Evolutionary conservation across 2,329 filamentous ascomycete species (phyloP).

Genomic region (Cytospora chrysosperma): DNA sequence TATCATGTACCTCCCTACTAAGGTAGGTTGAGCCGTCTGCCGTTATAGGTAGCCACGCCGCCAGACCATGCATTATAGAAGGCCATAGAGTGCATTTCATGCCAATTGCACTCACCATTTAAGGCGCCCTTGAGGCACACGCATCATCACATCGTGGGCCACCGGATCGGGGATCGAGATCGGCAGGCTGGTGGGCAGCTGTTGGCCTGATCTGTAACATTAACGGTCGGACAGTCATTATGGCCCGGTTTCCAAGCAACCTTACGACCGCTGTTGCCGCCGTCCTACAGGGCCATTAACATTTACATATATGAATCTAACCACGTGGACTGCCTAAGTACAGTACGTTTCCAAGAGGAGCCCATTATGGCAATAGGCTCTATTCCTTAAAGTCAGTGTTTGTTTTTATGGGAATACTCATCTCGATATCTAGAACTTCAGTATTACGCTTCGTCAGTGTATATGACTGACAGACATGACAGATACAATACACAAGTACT

Average conservation of each 20-base stretch:
- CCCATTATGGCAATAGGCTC: too few species aligned
- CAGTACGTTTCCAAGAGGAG: neutral
- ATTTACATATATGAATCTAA: too few species aligned
- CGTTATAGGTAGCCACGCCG: neutral
- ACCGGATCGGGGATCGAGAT: neutral
- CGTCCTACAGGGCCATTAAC: too few species aligned
- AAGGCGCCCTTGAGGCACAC: neutral
- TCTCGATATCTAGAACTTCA: too few species aligned
- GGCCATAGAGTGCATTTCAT: neutral
- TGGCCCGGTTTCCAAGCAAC: neutral
- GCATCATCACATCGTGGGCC: neutral
- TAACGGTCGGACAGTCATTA: neutral
- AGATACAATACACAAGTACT: neutral
- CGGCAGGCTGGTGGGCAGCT: neutral
- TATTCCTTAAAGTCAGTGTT: too few species aligned
- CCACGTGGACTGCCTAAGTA: neutral
- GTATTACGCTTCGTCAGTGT: too few species aligned
- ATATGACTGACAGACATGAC: neutral
- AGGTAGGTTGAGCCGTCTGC: too few species aligned
- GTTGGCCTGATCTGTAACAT: neutral
- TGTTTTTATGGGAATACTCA: too few species aligned
- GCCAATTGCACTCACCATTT: neutral
- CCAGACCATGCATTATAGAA: neutral
- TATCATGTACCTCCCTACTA: neutral
- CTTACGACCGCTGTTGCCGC: neutral